Percentiles rank a stretch among this genome's conserved stretches.
Conservation (phyloP, 2,329 filamentous ascomycete genomes). For the Bipolaris bicolor region DNA sequence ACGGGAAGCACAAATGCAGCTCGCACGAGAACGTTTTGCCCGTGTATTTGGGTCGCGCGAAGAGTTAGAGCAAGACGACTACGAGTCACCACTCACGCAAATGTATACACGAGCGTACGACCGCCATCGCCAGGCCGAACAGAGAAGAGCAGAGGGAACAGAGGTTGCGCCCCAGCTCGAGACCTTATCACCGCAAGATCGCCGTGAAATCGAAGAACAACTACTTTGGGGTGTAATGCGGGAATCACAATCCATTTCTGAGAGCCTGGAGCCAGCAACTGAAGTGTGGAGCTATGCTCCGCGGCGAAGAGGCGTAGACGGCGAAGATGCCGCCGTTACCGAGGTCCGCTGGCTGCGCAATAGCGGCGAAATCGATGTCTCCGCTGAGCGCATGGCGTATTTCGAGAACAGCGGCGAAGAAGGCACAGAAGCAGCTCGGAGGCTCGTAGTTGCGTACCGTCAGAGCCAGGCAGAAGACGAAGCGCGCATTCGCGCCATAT, state of each 20-base stretch:
- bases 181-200: conserved; percentile 31
- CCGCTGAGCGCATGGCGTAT: not conserved
- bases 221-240: conserved; percentile 43
- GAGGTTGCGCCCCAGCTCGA: conserved; percentile 29
- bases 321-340: not conserved
- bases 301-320: not conserved
- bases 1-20: conserved; percentile 27
- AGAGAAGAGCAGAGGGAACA: conserved; percentile 32
- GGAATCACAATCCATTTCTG: conserved; percentile 27
- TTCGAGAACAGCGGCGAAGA: not conserved
- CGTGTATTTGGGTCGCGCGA: conserved; percentile 56
- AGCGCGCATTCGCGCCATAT: conserved; percentile 2
- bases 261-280: conserved; percentile 21
- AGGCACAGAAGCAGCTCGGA: conserved; percentile 4
- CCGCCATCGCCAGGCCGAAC: conserved; percentile 53
- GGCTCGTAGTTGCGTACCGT: not conserved
- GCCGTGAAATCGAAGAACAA: conserved; percentile 41
- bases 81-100: conserved; percentile 56
- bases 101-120: conserved; percentile 56
- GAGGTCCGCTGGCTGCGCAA: conserved; percentile 1
- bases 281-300: conserved; percentile 33
- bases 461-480: not conserved
- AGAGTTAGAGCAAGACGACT: conserved; percentile 55
- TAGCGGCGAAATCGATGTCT: not conserved
- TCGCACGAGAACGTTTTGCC: conserved; percentile 35